These are phyloP conservation scores for Coemansia erecta DNA, from an alignment of 192 early-diverging fungal genomes.

Conservation along the genomic window DNA sequence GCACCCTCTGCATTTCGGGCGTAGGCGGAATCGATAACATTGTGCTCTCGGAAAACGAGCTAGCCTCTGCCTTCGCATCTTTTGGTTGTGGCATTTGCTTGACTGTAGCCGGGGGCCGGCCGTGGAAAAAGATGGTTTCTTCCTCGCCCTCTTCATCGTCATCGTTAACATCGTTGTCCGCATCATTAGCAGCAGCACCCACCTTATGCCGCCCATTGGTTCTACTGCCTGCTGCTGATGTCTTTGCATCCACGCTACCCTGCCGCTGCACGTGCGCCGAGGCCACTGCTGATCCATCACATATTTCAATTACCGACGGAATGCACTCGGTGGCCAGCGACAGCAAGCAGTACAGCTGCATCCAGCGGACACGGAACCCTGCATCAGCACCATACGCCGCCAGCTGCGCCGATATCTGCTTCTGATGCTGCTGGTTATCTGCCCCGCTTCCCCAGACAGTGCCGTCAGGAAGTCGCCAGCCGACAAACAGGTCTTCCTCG, in stretches of 20 bases:
- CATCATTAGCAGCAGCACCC: not conserved
- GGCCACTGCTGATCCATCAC: no score
- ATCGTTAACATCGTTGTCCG: conserved; percentile 10
- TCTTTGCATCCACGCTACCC: not conserved
- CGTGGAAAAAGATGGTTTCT: conserved; percentile 43
- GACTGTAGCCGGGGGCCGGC: conserved; percentile 10
- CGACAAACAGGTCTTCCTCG: conserved; percentile 29
- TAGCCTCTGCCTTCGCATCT: not conserved
- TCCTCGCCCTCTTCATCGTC: conserved; percentile 13
- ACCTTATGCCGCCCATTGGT: no score
- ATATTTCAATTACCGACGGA: conserved; percentile 18
- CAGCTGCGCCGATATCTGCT: not conserved
- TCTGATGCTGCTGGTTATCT: not conserved
- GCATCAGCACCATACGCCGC: not conserved
- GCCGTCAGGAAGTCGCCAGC: conserved; percentile 46
- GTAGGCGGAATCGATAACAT: conserved; percentile 24
- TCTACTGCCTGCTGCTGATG: no score
- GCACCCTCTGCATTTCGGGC: conserved; percentile 8
- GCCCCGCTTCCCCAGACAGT: conserved; percentile 30
- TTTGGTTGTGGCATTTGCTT: conserved; percentile 5
- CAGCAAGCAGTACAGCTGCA: conserved; percentile 28
- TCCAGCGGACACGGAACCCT: conserved; percentile 19
- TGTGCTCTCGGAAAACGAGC: not conserved
- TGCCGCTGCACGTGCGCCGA: not conserved
- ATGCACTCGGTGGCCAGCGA: conserved; percentile 19